Percentiles rank a stretch among this genome's conserved stretches.
phyloP scores from a whole-genome alignment of 2,329 filamentous ascomycete genomes.

The Aureobasidium sp. region DNA sequence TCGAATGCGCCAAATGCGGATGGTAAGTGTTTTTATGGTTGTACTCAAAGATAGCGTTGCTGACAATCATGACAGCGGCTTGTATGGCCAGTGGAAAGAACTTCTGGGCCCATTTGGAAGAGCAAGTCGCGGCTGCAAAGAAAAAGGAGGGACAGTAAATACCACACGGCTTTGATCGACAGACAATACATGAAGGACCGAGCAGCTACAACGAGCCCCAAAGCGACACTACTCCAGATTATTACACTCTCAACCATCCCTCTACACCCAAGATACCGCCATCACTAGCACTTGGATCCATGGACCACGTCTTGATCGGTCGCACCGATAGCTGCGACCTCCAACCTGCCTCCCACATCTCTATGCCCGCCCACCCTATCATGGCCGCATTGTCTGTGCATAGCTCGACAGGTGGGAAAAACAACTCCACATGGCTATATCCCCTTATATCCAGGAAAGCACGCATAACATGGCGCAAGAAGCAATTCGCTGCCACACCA shows the following conservation, averaged over 20 bases:
- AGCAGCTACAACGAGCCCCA: neutral
- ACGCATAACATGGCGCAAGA: conserved; percentile 56
- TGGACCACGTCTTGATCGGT: conserved; percentile 62
- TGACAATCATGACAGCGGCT: conserved; percentile 20
- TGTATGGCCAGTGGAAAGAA: conserved; percentile 38
- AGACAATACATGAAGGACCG: neutral
- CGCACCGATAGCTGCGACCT: conserved; percentile 52
- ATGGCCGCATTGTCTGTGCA: conserved; percentile 97
- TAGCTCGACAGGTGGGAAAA: conserved; percentile 65
- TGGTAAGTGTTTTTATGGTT: conserved; percentile 22
- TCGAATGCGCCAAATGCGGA: conserved; percentile 34
- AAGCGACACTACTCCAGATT: neutral
- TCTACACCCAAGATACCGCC: conserved; percentile 58
- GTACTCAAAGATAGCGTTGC: neutral
- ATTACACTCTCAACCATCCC: conserved; percentile 5
- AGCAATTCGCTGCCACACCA: conserved; percentile 81
- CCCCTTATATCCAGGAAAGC: conserved; percentile 59
- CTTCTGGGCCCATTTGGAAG: conserved; percentile 39
- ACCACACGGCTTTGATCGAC: neutral
- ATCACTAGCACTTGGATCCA: conserved; percentile 54
- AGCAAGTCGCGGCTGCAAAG: conserved; percentile 35
- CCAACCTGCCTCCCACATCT: conserved; percentile 82
- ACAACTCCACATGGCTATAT: conserved; percentile 51
- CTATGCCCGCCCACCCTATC: conserved; percentile 88
- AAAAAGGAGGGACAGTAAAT: neutral